Percentiles rank a stretch among this genome's conserved stretches.
These are phyloP conservation scores for Candida suzukii DNA, from an alignment of 805 yeast genomes.

Conservation along the genomic window DNA sequence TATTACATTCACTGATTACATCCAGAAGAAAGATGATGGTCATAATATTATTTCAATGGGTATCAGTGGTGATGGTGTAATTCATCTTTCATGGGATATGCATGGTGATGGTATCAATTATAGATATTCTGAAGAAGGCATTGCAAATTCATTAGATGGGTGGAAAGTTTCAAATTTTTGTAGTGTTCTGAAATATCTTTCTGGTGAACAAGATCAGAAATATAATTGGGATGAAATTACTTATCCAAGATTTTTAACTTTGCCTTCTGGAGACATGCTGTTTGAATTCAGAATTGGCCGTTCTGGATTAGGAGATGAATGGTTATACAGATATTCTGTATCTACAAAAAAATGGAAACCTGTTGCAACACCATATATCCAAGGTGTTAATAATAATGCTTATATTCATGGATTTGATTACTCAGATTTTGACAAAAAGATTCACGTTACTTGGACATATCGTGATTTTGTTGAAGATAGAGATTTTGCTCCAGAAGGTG, in stretches of 20 bases:
- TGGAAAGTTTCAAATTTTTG: not conserved
- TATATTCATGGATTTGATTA: constrained; percentile 14
- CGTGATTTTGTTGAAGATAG: constrained; percentile 13
- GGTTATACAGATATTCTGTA: constrained; percentile 7
- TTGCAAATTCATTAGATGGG: not conserved
- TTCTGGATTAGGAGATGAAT: constrained; percentile 15
- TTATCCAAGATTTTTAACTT: constrained; percentile 12
- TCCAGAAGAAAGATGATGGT: constrained; percentile 13
- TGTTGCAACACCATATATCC: constrained; percentile 7
- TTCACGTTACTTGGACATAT: constrained; percentile 14
- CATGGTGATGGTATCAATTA: constrained; percentile 14
- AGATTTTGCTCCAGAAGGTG: not conserved
- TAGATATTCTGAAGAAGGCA: constrained; percentile 5
- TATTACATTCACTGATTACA: constrained; percentile 10
- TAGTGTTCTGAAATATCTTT: not conserved
- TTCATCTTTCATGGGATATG: constrained; percentile 17
- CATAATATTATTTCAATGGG: constrained; percentile 17
- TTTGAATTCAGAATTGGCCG: constrained; percentile 10
- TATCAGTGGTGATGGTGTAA: constrained; percentile 15
- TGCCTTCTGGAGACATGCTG: constrained; percentile 8
- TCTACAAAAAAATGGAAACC: constrained; percentile 5
- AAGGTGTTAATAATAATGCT: constrained; percentile 12
- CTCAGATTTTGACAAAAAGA: not conserved
- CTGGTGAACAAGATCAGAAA: not conserved
- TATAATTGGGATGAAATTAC: constrained; percentile 8